A percentile compares a stretch with the other conserved stretches of the same genome.
phyloP scores from a whole-genome alignment of 495 filamentous ascomycete species.

The Penicillium cataractarum region DNA sequence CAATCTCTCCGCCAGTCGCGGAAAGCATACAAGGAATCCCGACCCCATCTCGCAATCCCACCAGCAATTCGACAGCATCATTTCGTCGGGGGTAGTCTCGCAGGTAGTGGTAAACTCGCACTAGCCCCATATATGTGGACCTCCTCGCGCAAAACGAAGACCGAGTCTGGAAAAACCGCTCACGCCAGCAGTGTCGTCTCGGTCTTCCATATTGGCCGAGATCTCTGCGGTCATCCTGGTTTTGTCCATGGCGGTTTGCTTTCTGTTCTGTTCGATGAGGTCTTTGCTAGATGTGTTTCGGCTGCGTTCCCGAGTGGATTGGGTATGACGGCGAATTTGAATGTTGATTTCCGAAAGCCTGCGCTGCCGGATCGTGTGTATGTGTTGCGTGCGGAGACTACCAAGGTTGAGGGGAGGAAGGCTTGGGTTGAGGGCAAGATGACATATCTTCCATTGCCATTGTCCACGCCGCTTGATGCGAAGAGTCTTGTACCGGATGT shows the following conservation, averaged over 20 bases:
- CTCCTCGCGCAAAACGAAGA: slow-evolving; percentile 6
- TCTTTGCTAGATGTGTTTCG: slow-evolving; percentile 46
- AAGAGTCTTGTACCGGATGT: slow-evolving; percentile 15
- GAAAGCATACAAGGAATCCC: slow-evolving; percentile 65
- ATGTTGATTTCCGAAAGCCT: slow-evolving; percentile 63
- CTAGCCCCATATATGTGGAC: slow-evolving; percentile 79
- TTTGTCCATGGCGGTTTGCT: slow-evolving; percentile 48
- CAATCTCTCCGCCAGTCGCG: slow-evolving; percentile 64
- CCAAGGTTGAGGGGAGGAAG: slow-evolving; percentile 45
- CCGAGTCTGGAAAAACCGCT: slow-evolving; percentile 12
- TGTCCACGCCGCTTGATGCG: slow-evolving; percentile 10
- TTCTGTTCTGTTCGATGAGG: slow-evolving; percentile 45
- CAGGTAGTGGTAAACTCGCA: slow-evolving; percentile 70
- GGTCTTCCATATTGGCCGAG: slow-evolving; percentile 41
- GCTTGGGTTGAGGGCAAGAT: slow-evolving; percentile 46
- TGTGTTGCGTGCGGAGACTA: slow-evolving; percentile 58
- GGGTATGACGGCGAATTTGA: slow-evolving; percentile 67
- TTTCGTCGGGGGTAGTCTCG: slow-evolving; percentile 53
- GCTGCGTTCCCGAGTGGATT: slow-evolving; percentile 42
- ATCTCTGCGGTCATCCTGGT: slow-evolving; percentile 45
- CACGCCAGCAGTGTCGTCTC: slow-evolving; percentile 37
- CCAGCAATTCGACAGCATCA: slow-evolving; percentile 34
- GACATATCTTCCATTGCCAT: slow-evolving; percentile 32
- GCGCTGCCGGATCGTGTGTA: slow-evolving; percentile 66
- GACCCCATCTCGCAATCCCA: slow-evolving; percentile 58